Percentiles rank a stretch among this genome's conserved stretches.
These are phyloP conservation scores for Chalciporus piperatus DNA, from an alignment of 768 basidiomycete species.

Conservation along the genomic window DNA sequence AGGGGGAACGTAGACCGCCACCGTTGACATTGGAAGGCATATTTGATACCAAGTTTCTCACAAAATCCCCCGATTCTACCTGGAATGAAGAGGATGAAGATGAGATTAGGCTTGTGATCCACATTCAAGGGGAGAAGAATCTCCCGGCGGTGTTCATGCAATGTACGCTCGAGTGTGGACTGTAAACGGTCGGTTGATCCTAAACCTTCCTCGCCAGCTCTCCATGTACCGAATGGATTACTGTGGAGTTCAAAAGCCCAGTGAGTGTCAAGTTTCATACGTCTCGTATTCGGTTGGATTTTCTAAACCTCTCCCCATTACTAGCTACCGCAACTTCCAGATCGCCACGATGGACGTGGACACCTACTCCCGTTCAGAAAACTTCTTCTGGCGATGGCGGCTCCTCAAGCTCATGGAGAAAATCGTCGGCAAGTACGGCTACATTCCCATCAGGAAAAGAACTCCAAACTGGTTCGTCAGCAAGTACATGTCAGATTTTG, in stretches of 20 bases:
- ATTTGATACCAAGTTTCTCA: constrained; percentile 26
- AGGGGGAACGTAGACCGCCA: constrained; percentile 17
- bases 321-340: constrained; percentile 43
- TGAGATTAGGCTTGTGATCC: constrained; percentile 34
- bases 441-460: constrained; percentile 35
- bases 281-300: background rate
- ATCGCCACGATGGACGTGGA: constrained; percentile 45
- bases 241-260: constrained; percentile 28
- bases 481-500: constrained; percentile 36
- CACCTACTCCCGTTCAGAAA: constrained; percentile 41
- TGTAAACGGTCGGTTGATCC: background rate
- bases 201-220: constrained; percentile 18
- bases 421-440: constrained; percentile 36
- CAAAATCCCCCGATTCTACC: constrained; percentile 13
- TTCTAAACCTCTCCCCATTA: background rate
- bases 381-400: constrained; percentile 53
- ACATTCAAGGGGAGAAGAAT: constrained; percentile 41
- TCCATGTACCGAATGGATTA: constrained; percentile 29
- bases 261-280: constrained; percentile 15
- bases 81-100: constrained; percentile 10
- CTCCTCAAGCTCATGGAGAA: constrained; percentile 45
- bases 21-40: constrained; percentile 35
- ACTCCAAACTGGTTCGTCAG: constrained; percentile 51
- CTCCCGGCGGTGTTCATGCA: constrained; percentile 41
- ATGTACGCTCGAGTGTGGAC: constrained; percentile 24